Conservation (phyloP, 108 stramenopile genomes). For the Skeletonema grethae region DNA sequence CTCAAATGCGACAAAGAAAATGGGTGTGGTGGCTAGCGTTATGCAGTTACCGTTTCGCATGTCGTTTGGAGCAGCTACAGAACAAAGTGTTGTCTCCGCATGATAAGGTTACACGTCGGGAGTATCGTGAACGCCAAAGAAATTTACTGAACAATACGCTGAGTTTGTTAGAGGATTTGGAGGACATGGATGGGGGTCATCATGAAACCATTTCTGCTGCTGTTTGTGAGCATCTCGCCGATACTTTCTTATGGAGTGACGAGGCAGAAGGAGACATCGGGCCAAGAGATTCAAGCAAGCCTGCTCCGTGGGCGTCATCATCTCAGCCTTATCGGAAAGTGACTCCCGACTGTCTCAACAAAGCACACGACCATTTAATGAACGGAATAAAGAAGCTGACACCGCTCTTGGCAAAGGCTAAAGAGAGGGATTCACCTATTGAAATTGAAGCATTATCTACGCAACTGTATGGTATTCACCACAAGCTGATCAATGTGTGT, state of each 20-base stretch:
- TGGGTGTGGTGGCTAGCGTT: constrained; percentile 90
- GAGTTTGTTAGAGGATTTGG: constrained; percentile 74
- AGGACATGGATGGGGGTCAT: constrained; percentile 82
- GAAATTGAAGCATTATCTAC: constrained; percentile 65
- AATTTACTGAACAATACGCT: constrained; percentile 73
- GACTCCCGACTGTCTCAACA: constrained; percentile 66
- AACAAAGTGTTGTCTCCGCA: constrained; percentile 26
- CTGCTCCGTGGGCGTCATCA: constrained; percentile 42
- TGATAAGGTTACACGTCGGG: constrained; percentile 38
- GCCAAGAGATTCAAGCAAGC: constrained; percentile 24
- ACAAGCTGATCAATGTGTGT: constrained; percentile 78
- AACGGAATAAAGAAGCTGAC: constrained; percentile 55
- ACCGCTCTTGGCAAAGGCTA: constrained; percentile 54
- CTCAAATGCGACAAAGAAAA: constrained; percentile 72
- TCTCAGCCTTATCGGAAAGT: constrained; percentile 63
- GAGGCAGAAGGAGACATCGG: constrained; percentile 22
- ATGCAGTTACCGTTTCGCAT: constrained; percentile 82
- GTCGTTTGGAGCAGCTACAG: constrained; percentile 67
- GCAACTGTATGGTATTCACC: constrained; percentile 79
- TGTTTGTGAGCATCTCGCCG: constrained; percentile 79
- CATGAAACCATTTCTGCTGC: constrained; percentile 82
- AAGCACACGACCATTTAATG: constrained; percentile 76
- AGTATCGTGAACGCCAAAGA: constrained; percentile 80
- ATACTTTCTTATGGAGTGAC: constrained; percentile 68
- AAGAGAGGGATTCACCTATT: constrained; percentile 18